Base-by-base conservation (phyloP, 371 early-diverging fungal species). In the Rhizopus delemar region DNA sequence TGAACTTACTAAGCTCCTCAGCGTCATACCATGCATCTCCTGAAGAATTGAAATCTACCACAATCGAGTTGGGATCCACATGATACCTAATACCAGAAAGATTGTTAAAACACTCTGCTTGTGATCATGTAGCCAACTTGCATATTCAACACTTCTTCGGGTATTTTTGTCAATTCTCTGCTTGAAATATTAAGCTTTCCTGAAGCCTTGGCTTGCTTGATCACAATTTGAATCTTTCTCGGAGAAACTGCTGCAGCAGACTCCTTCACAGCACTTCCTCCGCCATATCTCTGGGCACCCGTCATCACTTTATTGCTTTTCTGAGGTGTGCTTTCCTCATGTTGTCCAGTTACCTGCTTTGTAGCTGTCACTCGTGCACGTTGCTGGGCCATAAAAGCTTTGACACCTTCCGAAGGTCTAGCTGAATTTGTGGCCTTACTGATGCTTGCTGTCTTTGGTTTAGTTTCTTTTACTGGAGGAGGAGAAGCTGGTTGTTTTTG, bases 161-260 rank as follows among this genome's bases (percentile, higher is more conserved):
- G 93, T 16, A 94, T 66, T 8, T 63, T 73, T 0, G 73, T 72
- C 51, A 94, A 70, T 28, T 70, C 67, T 56, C 89, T 81, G 64
- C 80, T 83, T 16, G 90, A 84, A 13, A 94, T 71, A 62, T 91
- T 88, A 36, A 94, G 74, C 53, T 78, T 83, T 13, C 93, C 91
- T 55, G 69, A 63, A 2, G 64, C 51, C 41, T 77, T 75, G 6
- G 80, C 76, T 62, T 74, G 76, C 11, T 68, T 69, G n/a, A 77
- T 70, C 1, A 78, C 51, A 0, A 69, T 54, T 48, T 68, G 59
- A 34, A 76, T 51, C 31, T 68, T 81, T 53, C 67, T 56, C 15
- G 56, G 60, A 8, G 56, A 22, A 22, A 22, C 22, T 46, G 59
- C 58, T 8, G 45, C 41, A 41, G 58, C 65, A 56, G 68, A 52